These are phyloP conservation scores for Lecanicillium sp. DNA, from an alignment of 2,329 filamentous ascomycete genomes.

Conservation along the genomic window DNA sequence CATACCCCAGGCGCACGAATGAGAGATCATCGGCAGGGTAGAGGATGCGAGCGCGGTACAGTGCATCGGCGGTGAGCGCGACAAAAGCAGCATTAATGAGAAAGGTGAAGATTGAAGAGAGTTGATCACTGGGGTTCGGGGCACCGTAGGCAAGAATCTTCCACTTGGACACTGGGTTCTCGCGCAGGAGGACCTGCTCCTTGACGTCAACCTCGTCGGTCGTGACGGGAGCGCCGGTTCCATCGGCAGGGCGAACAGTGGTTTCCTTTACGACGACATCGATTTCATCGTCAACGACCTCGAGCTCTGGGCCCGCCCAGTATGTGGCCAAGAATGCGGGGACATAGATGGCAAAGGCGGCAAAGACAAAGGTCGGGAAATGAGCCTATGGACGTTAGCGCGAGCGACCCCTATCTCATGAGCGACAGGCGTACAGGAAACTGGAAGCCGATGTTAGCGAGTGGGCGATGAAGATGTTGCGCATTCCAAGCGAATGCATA, in stretches of 20 bases:
- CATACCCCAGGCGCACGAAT: constrained; percentile 81
- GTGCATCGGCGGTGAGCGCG: constrained; percentile 66
- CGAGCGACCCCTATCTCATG: not conserved
- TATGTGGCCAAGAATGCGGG: constrained; percentile 57
- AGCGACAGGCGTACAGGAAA: constrained; percentile 29
- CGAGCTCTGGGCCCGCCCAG: constrained; percentile 49
- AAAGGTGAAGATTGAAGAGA: constrained; percentile 62
- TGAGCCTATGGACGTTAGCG: constrained; percentile 26
- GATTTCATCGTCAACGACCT: constrained; percentile 55
- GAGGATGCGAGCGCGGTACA: constrained; percentile 65
- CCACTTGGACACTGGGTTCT: constrained; percentile 50
- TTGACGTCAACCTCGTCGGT: constrained; percentile 53
- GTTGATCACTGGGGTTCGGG: constrained; percentile 63
- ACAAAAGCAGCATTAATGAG: constrained; percentile 66
- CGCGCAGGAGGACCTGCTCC: constrained; percentile 55
- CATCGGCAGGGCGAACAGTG: constrained; percentile 23
- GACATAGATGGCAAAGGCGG: constrained; percentile 60
- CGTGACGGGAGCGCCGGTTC: constrained; percentile 30
- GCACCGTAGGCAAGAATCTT: constrained; percentile 68
- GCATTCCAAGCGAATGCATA: no score
- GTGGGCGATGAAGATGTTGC: not conserved
- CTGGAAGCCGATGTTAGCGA: constrained; percentile 20
- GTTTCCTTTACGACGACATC: constrained; percentile 49
- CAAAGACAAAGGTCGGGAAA: constrained; percentile 49
- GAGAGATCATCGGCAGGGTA: constrained; percentile 70